Conservation (phyloP, 371 early-diverging fungal genomes). For the Fennellomyces sp. region DNA sequence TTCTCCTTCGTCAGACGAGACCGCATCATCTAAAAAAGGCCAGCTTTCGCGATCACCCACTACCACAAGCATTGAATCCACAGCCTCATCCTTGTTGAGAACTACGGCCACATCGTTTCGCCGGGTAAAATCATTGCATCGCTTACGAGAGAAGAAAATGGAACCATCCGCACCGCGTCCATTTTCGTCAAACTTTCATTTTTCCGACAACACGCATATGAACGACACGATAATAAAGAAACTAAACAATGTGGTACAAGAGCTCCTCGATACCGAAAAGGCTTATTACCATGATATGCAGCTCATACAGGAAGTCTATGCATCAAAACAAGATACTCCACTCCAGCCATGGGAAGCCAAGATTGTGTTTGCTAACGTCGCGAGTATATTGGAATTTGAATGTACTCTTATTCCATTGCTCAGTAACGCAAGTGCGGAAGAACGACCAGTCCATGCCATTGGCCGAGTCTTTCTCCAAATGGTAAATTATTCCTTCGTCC, state of each 20-base stretch:
- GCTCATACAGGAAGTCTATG: conserved; percentile 60
- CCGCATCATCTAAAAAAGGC: neutral
- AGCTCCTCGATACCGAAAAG: conserved; percentile 73
- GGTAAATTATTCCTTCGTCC: conserved; percentile 29
- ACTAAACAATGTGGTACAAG: conserved; percentile 46
- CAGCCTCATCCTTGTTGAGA: neutral
- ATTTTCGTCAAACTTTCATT: neutral
- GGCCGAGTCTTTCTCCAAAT: conserved; percentile 58
- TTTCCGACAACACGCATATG: conserved; percentile 1
- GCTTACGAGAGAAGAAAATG: neutral
- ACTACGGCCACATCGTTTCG: conserved; percentile 4
- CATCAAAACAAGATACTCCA: neutral
- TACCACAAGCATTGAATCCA: neutral
- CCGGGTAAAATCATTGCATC: conserved; percentile 10
- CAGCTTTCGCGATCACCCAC: conserved; percentile 5
- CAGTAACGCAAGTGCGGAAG: conserved; percentile 1
- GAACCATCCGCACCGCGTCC: neutral
- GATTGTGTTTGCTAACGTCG: conserved; percentile 65
- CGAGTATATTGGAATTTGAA: conserved; percentile 58
- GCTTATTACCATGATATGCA: conserved; percentile 67
- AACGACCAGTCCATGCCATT: conserved; percentile 34
- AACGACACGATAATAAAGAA: neutral
- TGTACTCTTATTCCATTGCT: conserved; percentile 51
- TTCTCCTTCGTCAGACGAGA: neutral
- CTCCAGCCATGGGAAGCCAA: conserved; percentile 45